Percentiles rank a stretch among this genome's conserved stretches.
Evolutionary conservation across 169 alveolate genomes (phyloP).

Genomic region (Eimeria maxima): DNA sequence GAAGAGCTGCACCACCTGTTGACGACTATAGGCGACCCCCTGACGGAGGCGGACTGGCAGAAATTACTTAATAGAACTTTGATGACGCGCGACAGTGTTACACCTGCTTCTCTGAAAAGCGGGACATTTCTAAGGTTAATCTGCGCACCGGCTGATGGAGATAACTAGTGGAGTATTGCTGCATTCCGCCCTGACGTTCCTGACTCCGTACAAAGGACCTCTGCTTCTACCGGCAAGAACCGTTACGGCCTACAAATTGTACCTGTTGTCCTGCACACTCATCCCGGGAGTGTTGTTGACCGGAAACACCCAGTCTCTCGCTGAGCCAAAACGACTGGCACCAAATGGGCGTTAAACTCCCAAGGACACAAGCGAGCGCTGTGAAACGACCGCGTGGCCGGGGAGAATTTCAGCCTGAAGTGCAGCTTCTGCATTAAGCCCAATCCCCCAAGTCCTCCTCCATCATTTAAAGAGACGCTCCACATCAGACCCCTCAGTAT

Average conservation of each 20-base stretch:
- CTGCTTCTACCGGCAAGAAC: not conserved
- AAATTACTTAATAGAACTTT: constrained; percentile 24
- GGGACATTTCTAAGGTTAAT: constrained; percentile 33
- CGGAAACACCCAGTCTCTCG: not conserved
- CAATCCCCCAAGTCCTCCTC: not conserved
- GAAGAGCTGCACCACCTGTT: constrained; percentile 60
- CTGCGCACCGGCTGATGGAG: constrained; percentile 54
- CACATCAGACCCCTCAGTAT: not conserved
- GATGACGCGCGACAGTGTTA: constrained; percentile 46
- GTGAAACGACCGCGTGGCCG: not conserved
- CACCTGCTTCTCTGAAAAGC: constrained; percentile 55
- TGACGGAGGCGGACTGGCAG: constrained; percentile 57
- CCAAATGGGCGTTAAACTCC: not conserved
- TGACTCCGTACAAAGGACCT: not conserved
- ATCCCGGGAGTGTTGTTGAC: not conserved
- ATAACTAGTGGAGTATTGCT: not conserved
- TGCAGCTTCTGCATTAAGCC: not conserved
- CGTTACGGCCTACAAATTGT: not conserved
- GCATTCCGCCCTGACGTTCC: not conserved
- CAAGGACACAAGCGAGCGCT: not conserved
- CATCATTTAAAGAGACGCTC: not conserved
- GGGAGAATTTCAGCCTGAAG: not conserved
- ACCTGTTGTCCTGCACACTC: not conserved
- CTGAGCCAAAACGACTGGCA: not conserved
- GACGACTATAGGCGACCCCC: constrained; percentile 45